phyloP scores from a whole-genome alignment of 2,329 filamentous ascomycete species.

The Knoxdaviesia proteae region DNA sequence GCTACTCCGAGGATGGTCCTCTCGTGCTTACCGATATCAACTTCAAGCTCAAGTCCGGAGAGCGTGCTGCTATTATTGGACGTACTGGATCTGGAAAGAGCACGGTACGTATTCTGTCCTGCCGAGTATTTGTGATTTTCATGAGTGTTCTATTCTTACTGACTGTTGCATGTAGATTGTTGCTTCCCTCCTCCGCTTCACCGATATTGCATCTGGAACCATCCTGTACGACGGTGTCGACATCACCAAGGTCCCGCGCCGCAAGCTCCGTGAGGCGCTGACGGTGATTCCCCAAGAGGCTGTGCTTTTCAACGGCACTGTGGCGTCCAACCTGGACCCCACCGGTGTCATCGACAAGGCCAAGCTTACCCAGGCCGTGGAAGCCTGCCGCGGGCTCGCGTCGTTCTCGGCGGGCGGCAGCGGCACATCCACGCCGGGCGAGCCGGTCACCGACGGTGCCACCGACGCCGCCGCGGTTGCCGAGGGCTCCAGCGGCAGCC shows the following conservation, averaged over 20 bases:
- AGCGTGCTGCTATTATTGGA: constrained; percentile 52
- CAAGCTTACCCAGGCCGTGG: constrained; percentile 35
- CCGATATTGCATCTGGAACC: constrained; percentile 18
- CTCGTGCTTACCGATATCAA: constrained; percentile 21
- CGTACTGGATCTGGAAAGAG: constrained; percentile 58
- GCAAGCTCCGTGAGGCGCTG: constrained; percentile 21
- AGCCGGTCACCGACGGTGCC: constrained; percentile 3
- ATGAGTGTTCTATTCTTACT: neutral
- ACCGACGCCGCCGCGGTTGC: neutral
- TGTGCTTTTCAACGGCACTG: constrained; percentile 22
- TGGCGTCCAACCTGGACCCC: constrained; percentile 33
- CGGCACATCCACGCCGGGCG: constrained; percentile 8
- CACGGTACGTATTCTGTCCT: constrained; percentile 25
- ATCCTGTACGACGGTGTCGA: constrained; percentile 25
- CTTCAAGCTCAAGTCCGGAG: constrained; percentile 30
- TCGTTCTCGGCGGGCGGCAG: constrained; percentile 15
- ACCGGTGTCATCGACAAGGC: constrained; percentile 25
- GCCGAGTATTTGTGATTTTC: too few relatives aligned
- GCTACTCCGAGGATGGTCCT: constrained; percentile 15
- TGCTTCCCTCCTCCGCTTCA: constrained; percentile 23
- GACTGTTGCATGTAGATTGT: constrained; percentile 12
- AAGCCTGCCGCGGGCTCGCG: constrained; percentile 26
- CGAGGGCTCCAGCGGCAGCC: constrained; percentile 4
- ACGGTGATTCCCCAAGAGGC: constrained; percentile 30
- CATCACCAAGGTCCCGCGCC: constrained; percentile 20